These are phyloP conservation scores for Rhododendron henanense DNA, from an alignment of 148 eudicot species.

Conservation along the genomic window DNA sequence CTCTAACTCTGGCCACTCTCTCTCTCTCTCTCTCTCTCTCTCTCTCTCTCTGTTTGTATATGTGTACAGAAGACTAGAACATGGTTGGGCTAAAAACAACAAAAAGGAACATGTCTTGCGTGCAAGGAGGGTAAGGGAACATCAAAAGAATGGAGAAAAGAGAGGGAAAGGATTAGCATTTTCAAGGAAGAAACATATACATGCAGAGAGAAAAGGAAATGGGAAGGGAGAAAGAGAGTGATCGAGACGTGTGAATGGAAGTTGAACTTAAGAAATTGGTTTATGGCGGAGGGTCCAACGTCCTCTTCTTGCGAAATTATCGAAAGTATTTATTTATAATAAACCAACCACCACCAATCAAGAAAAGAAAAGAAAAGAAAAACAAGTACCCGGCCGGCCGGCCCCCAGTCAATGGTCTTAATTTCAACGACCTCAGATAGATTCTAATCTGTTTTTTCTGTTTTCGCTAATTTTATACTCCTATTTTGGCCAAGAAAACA, in stretches of 20 bases:
- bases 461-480: background rate
- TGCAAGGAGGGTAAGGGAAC: background rate
- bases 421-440: background rate
- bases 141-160: background rate
- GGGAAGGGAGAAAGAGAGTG: background rate
- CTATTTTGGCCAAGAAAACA: background rate
- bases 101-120: constrained; percentile 6
- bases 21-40: constrained; percentile 6
- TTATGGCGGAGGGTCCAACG: background rate
- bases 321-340: background rate
- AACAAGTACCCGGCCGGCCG: no score
- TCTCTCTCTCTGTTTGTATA: background rate
- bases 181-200: background rate
- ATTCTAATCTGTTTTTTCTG: background rate
- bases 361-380: no score
- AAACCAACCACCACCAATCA: background rate
- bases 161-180: background rate
- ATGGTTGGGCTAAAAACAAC: background rate
- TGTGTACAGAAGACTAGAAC: background rate
- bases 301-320: background rate
- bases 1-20: background rate
- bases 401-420: background rate
- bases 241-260: background rate
- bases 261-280: background rate
- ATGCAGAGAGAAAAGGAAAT: background rate